Conservation (phyloP, 768 basidiomycete genomes). For the Tricholoma matsutake region DNA sequence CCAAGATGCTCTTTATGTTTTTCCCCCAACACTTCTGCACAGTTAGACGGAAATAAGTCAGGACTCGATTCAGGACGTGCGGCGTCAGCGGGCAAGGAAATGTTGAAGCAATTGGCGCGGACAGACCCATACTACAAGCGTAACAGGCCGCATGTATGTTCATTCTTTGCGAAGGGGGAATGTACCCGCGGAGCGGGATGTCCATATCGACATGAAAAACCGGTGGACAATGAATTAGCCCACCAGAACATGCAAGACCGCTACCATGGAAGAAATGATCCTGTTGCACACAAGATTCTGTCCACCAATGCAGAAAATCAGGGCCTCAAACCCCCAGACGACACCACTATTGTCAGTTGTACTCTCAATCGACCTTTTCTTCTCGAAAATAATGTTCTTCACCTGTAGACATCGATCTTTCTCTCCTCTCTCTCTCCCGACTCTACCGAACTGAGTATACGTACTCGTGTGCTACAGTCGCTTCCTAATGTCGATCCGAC, state of each 20-base stretch:
- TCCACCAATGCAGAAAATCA: conserved; percentile 71
- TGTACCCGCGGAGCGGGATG: conserved; percentile 91
- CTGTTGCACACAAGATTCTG: conserved; percentile 91
- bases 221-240: conserved; percentile 74
- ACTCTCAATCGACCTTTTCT: not conserved
- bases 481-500: conserved; percentile 60
- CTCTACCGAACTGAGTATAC: conserved; percentile 71
- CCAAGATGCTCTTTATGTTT: not conserved
- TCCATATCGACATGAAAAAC: conserved; percentile 94
- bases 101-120: conserved; percentile 92
- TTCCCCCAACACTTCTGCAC: not conserved
- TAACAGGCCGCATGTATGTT: conserved; percentile 91
- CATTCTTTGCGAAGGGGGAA: conserved; percentile 94
- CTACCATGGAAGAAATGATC: conserved; percentile 90
- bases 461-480: conserved; percentile 66
- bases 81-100: conserved; percentile 86
- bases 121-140: conserved; percentile 98
- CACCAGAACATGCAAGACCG: conserved; percentile 95
- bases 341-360: conserved; percentile 71
- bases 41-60: conserved; percentile 75
- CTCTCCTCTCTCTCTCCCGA: conserved; percentile 68
- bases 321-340: conserved; percentile 89
- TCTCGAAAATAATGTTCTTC: not conserved
- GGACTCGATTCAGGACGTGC: conserved; percentile 59
- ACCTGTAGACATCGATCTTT: conserved; percentile 79